Conservation (phyloP, 1,284 basidiomycete species). For the Puccinia brachypodii region DNA sequence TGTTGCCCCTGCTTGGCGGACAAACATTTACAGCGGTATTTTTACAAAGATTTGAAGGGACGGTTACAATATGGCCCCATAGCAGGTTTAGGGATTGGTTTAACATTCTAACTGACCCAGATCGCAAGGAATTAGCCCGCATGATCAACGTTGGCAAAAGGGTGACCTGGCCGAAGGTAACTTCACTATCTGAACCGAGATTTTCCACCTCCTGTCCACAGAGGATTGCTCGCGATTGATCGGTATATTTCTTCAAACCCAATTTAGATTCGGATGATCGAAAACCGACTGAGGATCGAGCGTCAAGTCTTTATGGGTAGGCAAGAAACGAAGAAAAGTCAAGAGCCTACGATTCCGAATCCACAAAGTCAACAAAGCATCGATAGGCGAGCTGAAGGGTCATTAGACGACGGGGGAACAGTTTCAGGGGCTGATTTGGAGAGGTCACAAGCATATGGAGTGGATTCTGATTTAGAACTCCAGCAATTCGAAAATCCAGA, state of each 20-base stretch:
- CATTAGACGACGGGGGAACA: background rate
- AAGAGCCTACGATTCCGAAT: conserved; percentile 60
- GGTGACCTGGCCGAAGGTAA: conserved; percentile 93
- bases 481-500: background rate
- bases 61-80: conserved; percentile 73
- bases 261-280: conserved; percentile 78
- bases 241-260: background rate
- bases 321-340: conserved; percentile 64
- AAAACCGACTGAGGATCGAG: conserved; percentile 76
- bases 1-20: conserved; percentile 80
- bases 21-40: conserved; percentile 96
- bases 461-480: background rate
- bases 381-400: background rate
- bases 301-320: conserved; percentile 79
- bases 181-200: background rate
- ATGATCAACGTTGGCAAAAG: conserved; percentile 82
- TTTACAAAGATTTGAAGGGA: conserved; percentile 79
- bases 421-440: background rate
- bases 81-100: conserved; percentile 75
- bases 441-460: background rate
- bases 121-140: conserved; percentile 66
- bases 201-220: no score
- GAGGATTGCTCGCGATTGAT: no score
- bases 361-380: background rate
- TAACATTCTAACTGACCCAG: conserved; percentile 71